Percentiles rank a stretch among this genome's conserved stretches.
Evolutionary conservation across 345 rosid species (phyloP).

Genomic region (Dimocarpus longan): DNA sequence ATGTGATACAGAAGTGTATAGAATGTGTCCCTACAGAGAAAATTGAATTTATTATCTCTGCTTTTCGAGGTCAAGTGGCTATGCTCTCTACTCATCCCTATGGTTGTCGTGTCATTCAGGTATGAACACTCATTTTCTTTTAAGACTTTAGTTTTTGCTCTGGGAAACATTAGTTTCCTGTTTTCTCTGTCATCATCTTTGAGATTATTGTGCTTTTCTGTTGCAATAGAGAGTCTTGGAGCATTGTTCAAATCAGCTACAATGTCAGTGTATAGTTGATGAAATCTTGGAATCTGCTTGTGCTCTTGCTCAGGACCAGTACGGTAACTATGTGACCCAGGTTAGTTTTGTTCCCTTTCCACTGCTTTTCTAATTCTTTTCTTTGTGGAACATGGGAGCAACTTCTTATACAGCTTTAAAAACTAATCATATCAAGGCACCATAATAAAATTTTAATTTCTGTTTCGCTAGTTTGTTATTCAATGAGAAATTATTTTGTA

Average conservation of each 20-base stretch:
- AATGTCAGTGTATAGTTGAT: slow-evolving; percentile 79
- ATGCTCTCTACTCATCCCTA: slow-evolving; percentile 91
- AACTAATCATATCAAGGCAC: not conserved
- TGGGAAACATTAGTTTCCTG: slow-evolving; percentile 3
- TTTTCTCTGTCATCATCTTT: not conserved
- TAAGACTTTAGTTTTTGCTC: slow-evolving; percentile 3
- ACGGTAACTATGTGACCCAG: slow-evolving; percentile 99
- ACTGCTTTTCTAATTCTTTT: slow-evolving; percentile 12
- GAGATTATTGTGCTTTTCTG: slow-evolving; percentile 21
- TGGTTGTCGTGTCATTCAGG: slow-evolving; percentile 99
- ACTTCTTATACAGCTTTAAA: not conserved
- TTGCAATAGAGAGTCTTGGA: slow-evolving; percentile 83
- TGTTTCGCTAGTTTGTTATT: not conserved
- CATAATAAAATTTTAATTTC: not conserved
- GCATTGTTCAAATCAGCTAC: slow-evolving; percentile 79
- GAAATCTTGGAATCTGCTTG: slow-evolving; percentile 85
- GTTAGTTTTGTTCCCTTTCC: slow-evolving; percentile 36
- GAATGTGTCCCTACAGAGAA: slow-evolving; percentile 77
- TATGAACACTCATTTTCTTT: slow-evolving; percentile 26
- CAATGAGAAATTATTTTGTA: not conserved
- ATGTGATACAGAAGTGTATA: slow-evolving; percentile 94
- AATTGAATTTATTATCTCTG: slow-evolving; percentile 77
- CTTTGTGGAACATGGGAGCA: not conserved
- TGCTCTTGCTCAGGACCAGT: slow-evolving; percentile 91
- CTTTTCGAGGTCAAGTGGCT: slow-evolving; percentile 87